A percentile compares a stretch with the other conserved stretches of the same genome.
phyloP scores from a whole-genome alignment of 1,284 basidiomycete species.

The Volvariella volvacea region DNA sequence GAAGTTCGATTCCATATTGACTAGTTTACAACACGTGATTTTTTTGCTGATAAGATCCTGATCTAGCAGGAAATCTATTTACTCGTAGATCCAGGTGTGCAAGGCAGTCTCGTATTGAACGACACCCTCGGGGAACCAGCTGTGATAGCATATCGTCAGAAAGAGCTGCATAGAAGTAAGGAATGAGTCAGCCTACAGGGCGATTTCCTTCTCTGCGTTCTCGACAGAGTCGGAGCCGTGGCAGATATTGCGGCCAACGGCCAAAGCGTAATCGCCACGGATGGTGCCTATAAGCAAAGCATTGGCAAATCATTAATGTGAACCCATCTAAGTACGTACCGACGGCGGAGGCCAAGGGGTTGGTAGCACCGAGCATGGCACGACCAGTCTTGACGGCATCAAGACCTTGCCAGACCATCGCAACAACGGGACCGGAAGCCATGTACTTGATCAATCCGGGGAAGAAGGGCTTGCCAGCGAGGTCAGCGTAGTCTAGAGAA shows the following conservation, averaged over 20 bases:
- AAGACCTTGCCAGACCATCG: constrained; percentile 96
- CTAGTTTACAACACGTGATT: not conserved
- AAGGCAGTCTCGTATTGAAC: constrained; percentile 69
- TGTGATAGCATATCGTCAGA: constrained; percentile 23
- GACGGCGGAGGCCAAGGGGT: constrained; percentile 86
- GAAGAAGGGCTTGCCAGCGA: constrained; percentile 90
- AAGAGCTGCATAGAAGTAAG: not conserved
- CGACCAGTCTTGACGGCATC: constrained; percentile 97
- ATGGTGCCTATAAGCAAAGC: constrained; percentile 57
- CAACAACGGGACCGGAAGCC: constrained; percentile 93
- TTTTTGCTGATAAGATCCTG: not conserved
- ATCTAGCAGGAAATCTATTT: not conserved
- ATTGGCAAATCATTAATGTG: constrained; percentile 7
- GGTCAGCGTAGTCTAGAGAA: constrained; percentile 84
- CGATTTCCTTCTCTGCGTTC: constrained; percentile 88
- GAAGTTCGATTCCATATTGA: too few relatives aligned
- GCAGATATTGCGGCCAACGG: constrained; percentile 91
- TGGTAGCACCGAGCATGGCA: constrained; percentile 93
- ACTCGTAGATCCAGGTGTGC: constrained; percentile 82
- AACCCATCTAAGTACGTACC: constrained; percentile 42
- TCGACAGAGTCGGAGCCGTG: constrained; percentile 93
- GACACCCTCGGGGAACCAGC: constrained; percentile 84
- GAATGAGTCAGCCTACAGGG: constrained; percentile 51
- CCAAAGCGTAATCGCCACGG: constrained; percentile 90
- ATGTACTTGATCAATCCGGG: constrained; percentile 91